A percentile compares a stretch with the other conserved stretches of the same genome.
Conservation (phyloP, 2,329 filamentous ascomycete genomes). For the Hypoxylon rubiginosum region DNA sequence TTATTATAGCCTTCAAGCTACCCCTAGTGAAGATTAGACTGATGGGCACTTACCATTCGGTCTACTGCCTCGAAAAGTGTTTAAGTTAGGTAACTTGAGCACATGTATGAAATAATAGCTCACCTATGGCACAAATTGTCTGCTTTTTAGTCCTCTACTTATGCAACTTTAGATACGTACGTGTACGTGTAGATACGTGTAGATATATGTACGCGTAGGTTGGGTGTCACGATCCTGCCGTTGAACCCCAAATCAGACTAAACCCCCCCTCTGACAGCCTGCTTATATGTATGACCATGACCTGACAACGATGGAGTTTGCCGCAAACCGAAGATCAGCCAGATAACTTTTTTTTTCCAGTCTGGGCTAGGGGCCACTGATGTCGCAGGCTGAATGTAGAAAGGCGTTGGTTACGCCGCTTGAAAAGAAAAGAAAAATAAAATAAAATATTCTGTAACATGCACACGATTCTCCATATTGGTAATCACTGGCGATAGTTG, state of each 20-base stretch:
- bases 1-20: background rate
- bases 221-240: background rate
- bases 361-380: constrained; percentile 13
- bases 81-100: background rate
- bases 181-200: background rate
- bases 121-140: background rate
- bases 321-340: constrained; percentile 16
- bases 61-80: background rate
- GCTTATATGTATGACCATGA: background rate
- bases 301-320: background rate
- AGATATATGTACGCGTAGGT: background rate
- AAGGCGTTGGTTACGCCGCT: constrained; percentile 2
- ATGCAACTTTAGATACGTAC: background rate
- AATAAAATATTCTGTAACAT: background rate
- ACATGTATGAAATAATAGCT: background rate
- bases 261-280: background rate
- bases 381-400: background rate
- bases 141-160: background rate
- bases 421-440: background rate
- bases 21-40: background rate
- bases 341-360: constrained; percentile 15
- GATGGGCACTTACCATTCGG: background rate
- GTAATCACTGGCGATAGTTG: background rate
- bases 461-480: no score
- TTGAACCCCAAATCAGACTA: background rate